These are phyloP conservation scores for Geotrichum carabidarum DNA, from an alignment of 1,139 yeast species.

Conservation along the genomic window DNA sequence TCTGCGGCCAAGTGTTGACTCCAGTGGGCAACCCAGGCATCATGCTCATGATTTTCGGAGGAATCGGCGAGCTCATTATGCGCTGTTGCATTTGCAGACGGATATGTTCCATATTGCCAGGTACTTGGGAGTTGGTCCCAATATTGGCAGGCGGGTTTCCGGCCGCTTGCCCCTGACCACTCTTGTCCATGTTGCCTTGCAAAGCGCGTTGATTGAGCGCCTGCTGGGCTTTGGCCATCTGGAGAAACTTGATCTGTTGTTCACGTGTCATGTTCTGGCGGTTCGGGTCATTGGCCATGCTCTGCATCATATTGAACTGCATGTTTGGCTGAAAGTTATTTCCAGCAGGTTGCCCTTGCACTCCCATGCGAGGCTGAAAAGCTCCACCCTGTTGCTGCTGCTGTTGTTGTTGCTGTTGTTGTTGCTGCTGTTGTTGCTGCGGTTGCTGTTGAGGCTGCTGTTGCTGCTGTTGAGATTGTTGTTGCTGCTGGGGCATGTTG, in stretches of 20 bases:
- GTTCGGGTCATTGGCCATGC: neutral
- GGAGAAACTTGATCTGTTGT: neutral
- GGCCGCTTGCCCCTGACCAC: too few species aligned
- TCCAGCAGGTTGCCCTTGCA: too few species aligned
- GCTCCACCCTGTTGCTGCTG: neutral
- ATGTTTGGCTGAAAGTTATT: neutral
- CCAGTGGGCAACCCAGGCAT: constrained; percentile 10
- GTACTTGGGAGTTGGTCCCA: too few species aligned
- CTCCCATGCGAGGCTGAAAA: neutral
- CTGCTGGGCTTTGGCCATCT: neutral
- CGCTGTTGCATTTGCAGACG: neutral
- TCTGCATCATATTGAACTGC: neutral
- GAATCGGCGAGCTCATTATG: constrained; percentile 1
- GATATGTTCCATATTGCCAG: neutral
- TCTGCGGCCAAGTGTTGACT: constrained; percentile 8
- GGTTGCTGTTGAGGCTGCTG: neutral
- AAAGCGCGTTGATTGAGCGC: too few species aligned
- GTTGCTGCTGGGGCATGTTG: constrained; percentile 3
- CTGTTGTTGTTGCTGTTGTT: neutral
- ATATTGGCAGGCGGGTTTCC: too few species aligned
- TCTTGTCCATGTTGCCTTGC: too few species aligned
- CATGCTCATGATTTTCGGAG: constrained; percentile 4
- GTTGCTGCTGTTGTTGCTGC: too few species aligned
- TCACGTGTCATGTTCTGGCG: neutral
- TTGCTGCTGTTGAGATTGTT: neutral